Conservation (phyloP, 805 yeast species). For the Saturnispora quitensis region DNA sequence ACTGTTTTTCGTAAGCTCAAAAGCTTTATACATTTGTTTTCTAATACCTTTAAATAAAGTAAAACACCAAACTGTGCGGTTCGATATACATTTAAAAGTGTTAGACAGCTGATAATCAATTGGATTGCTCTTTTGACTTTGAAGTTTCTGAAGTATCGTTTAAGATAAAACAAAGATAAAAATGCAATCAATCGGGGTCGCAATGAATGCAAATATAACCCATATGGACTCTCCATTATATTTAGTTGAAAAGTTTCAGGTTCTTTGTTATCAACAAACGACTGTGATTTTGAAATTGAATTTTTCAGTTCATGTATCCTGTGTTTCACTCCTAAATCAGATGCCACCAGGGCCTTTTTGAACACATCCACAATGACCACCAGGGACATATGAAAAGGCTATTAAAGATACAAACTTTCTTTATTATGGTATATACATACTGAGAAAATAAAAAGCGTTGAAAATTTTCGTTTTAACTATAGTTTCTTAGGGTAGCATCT, state of each 20-base stretch:
- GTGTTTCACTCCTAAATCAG: neutral
- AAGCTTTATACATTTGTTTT: neutral
- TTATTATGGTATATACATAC: neutral
- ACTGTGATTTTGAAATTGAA: neutral
- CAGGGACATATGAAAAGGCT: neutral
- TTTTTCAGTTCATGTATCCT: neutral
- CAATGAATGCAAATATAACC: neutral
- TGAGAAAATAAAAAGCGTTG: neutral
- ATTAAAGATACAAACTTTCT: neutral
- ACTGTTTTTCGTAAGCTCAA: neutral
- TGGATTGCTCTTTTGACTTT: neutral
- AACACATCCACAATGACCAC: neutral
- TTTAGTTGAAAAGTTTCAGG: neutral
- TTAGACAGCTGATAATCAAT: neutral
- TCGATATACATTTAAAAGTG: neutral
- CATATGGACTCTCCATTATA: slow-evolving; percentile 1
- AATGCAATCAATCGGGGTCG: neutral
- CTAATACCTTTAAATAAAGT: slow-evolving; percentile 3
- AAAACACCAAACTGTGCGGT: neutral
- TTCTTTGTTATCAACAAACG: neutral
- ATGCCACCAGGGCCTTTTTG: neutral
- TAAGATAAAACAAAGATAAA: neutral
- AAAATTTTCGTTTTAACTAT: neutral
- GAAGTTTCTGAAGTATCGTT: neutral
- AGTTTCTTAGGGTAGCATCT: neutral